Evolutionary conservation across 257 asterid species (phyloP), one percentile per base, ranked within the genome.

Genomic region (Cynanchum wilfordii): DNA sequence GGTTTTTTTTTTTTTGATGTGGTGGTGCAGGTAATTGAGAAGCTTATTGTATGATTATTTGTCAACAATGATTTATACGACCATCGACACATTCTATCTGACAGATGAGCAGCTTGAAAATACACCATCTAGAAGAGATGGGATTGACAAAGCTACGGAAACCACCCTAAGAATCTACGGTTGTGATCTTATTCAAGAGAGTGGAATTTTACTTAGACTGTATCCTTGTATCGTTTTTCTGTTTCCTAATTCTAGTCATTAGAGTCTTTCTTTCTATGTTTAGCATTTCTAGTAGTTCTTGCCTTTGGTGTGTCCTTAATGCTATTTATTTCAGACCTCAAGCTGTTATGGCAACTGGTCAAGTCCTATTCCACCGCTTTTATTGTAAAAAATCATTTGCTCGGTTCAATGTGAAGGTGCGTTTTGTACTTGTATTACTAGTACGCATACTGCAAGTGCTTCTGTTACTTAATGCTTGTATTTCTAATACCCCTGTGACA

Each of bases 301-400:
- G 75, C 29, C 8, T 66, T 47, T 76, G 1, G 45, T 55, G 45
- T 84, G 68, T 85, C 95, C 94, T 89, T 89, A 82, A 75, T 84
- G 75, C 57, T 42, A 68, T 72, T 68, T 29, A 78, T 66, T 67
- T 66, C 88, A 89, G 97, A 85, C 99, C 98, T 66, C 99, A 95
- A 83, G 99, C 98, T 83, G 96, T 92, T 65, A 90, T 94, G 97
- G 98, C 97, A 36, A 95, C 99, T 19, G 96, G 96, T 30, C 99
- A 95, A 77, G 99, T 91, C 70, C 79, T 94, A 66, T 92, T 95
- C 80, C 99, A 95, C 75, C 95, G 99, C 54, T 95, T 95, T 79
- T 91, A 87, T 87, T 90, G 98, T 87, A 95, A 91, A 86, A 92
- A 92, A 66, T 92, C 99, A 66, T 87, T 90, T 86, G 89, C 86